Conservation (phyloP, 2,329 filamentous ascomycete genomes). For the Epichloe gansuensis region DNA sequence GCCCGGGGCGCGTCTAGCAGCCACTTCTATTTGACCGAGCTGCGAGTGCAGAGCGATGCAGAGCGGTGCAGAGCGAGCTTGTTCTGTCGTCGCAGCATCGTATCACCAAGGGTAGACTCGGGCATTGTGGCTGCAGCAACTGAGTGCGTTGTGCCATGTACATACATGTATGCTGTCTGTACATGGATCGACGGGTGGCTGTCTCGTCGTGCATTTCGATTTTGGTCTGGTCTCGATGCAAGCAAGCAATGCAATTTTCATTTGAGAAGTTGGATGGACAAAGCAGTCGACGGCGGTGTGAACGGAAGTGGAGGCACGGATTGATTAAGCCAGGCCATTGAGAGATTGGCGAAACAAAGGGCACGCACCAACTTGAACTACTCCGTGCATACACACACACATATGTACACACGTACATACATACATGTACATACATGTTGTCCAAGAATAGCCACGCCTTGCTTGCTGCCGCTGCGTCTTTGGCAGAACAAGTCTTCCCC, state of each 20-base stretch:
- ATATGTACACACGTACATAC: no score
- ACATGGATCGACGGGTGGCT: not conserved
- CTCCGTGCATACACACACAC: no score
- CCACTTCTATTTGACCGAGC: slow-evolving; percentile 12
- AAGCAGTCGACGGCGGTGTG: no score
- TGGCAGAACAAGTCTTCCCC: not conserved
- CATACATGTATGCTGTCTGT: not conserved
- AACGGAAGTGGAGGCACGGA: no score
- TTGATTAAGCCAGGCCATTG: no score
- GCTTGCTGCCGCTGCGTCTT: not conserved
- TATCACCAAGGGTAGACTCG: not conserved
- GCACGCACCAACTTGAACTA: no score
- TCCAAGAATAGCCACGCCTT: slow-evolving; percentile 1
- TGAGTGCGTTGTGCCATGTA: not conserved
- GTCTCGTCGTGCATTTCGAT: not conserved
- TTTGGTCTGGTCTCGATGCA: not conserved
- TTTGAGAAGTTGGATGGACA: no score
- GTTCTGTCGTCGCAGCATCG: not conserved
- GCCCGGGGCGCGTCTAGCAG: slow-evolving; percentile 2
- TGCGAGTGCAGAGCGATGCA: not conserved
- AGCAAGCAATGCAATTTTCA: not conserved
- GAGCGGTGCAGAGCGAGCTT: not conserved
- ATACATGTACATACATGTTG: no score
- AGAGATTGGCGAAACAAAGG: no score
- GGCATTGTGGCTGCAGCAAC: slow-evolving; percentile 4